These are phyloP conservation scores for Physcomitrium patens DNA, from an alignment of 225 moss, liverwort and hornwort genomes.

Conservation along the genomic window DNA sequence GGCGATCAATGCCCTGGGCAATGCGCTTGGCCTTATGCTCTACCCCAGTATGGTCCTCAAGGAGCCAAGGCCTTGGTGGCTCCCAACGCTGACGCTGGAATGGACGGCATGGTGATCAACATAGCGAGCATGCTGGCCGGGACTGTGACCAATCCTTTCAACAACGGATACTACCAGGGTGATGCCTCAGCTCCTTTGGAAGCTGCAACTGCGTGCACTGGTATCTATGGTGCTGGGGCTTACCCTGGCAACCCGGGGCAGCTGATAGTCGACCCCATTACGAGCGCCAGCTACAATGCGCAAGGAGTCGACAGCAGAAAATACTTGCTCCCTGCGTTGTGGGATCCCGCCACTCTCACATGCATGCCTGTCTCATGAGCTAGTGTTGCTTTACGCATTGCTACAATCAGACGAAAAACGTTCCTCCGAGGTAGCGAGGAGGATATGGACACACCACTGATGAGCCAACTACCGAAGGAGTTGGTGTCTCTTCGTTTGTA, in stretches of 20 bases:
- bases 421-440: background rate
- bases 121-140: constrained; percentile 59
- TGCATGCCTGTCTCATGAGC: constrained; percentile 47
- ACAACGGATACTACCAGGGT: constrained; percentile 66
- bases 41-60: constrained; percentile 51
- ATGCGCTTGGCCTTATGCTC: constrained; percentile 65
- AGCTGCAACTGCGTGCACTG: constrained; percentile 59
- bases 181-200: constrained; percentile 58
- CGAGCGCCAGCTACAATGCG: constrained; percentile 59
- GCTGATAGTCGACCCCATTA: constrained; percentile 50
- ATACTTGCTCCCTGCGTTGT: constrained; percentile 55
- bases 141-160: constrained; percentile 55
- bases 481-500: constrained; percentile 33
- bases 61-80: constrained; percentile 48
- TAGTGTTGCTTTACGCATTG: no score
- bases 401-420: no score
- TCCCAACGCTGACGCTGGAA: constrained; percentile 54
- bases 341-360: constrained; percentile 56
- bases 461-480: constrained; percentile 38
- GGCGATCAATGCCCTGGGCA: constrained; percentile 51
- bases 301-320: constrained; percentile 36
- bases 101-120: constrained; percentile 71
- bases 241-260: constrained; percentile 59
- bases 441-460: constrained; percentile 21
- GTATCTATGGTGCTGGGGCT: constrained; percentile 58